Conservation (phyloP, 805 yeast species). For the Blastobotrys muscicola region DNA sequence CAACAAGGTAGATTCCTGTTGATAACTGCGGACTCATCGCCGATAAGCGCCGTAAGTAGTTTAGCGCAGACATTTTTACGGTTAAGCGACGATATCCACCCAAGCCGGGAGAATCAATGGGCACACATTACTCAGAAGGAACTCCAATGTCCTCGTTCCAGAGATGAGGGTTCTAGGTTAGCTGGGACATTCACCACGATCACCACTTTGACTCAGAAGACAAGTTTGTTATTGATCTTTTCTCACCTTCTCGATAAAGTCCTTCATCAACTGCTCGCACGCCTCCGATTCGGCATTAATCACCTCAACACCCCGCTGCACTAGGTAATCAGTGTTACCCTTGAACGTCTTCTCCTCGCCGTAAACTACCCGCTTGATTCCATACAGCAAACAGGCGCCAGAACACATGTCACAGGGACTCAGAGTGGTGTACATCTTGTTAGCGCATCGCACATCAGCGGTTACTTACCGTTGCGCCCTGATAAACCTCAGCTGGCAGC, state of each 20-base stretch:
- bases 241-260: conserved; percentile 49
- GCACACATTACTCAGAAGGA: not conserved
- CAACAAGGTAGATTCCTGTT: no score
- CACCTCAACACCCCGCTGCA: conserved; percentile 48
- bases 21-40: no score
- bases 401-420: conserved; percentile 95
- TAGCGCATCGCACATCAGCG: no score
- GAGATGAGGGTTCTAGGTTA: conserved; percentile 20
- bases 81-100: no score
- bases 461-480: conserved; percentile 49
- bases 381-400: conserved; percentile 86
- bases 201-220: not conserved
- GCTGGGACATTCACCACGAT: no score
- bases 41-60: no score
- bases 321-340: conserved; percentile 76
- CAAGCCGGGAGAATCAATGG: no score
- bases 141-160: conserved; percentile 33
- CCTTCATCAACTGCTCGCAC: conserved; percentile 54
- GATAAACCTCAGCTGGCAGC: conserved; percentile 67
- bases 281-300: conserved; percentile 25
- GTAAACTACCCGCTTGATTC: conserved; percentile 74
- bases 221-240: not conserved
- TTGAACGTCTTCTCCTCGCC: conserved; percentile 79
- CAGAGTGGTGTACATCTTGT: conserved; percentile 67
- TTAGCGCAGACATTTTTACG: no score